Evolutionary conservation across 257 asterid species (phyloP), one percentile per base, ranked within the genome.

Genomic region (Ilex aquifolium): DNA sequence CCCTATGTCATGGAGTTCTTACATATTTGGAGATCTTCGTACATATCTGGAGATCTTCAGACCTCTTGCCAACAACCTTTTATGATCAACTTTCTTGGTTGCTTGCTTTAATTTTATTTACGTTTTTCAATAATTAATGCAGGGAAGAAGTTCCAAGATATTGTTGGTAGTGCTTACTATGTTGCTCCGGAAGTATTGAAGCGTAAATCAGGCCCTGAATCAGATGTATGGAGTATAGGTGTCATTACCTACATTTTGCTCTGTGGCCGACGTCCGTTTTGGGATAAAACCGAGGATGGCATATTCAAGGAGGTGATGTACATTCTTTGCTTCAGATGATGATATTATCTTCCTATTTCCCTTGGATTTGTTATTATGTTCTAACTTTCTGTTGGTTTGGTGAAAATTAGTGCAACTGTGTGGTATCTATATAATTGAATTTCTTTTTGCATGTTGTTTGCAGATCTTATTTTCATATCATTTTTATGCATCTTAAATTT

Each of bases 151-250:
- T 93, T 93, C 72, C 88, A 78, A 69, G 99, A 93, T 74, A 93
- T 93, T 61, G 99, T 93, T 70, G 99, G 99, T 15, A 93, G 99
- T 84, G 99, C 99, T 53, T 90, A 93, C 74, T 93, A 93, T 74
- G 99, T 93, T 32, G 99, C 99, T 68, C 99, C 99, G 0, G 99
- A 93, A 85, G 99, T 93, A 62, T 72, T 93, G 77, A 87, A 83
- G 73, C 96, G 99, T 44, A 84, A 80, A 73, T 93, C 99, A 8
- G 99, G 99, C 44, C 97, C 99, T 53, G 97, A 90, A 77, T 93
- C 99, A n/a, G 99, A 93, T 80, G 99, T 80, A 7, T 93, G 99
- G 99, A 93, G 99, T 75, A 93, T 93, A 53, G 99, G 99, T 56
- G 99, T 93, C 5, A 93, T 93, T 40, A 93, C 99, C 30, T 93